Conservation (phyloP, 1,284 basidiomycete species). For the Caloboletus firmus region DNA sequence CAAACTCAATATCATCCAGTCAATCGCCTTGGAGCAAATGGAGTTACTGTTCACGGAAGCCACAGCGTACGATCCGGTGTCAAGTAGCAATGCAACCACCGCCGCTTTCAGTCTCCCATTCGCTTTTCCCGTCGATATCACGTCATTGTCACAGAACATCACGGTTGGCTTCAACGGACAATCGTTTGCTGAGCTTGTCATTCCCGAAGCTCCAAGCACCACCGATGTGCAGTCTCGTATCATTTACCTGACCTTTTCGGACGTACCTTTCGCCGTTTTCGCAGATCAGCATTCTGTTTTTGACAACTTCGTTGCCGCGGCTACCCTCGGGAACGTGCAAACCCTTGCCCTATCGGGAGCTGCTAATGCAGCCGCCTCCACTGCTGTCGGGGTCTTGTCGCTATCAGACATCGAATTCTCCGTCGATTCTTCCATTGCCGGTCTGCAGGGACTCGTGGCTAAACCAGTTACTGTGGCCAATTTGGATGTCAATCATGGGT, state of each 20-base stretch:
- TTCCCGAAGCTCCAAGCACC: constrained; percentile 59
- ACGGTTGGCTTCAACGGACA: constrained; percentile 54
- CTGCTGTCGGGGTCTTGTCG: constrained; percentile 71
- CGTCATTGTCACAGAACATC: constrained; percentile 61
- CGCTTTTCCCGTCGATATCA: constrained; percentile 69
- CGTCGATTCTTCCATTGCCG: constrained; percentile 61
- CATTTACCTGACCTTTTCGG: constrained; percentile 61
- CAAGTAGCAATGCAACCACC: constrained; percentile 60
- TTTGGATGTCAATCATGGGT: constrained; percentile 73
- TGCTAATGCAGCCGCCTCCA: constrained; percentile 62
- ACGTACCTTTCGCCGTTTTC: constrained; percentile 63
- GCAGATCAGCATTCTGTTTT: constrained; percentile 55
- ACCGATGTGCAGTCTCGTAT: constrained; percentile 67
- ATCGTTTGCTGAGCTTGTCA: constrained; percentile 60
- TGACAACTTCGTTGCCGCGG: constrained; percentile 66
- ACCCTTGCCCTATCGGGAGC: constrained; percentile 58
- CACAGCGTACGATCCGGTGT: constrained; percentile 57
- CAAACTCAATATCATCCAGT: constrained; percentile 62
- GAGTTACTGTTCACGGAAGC: constrained; percentile 59
- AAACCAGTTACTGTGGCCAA: constrained; percentile 58
- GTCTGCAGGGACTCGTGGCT: constrained; percentile 67
- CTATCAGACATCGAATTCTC: constrained; percentile 62
- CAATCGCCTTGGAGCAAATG: constrained; percentile 64
- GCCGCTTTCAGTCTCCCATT: constrained; percentile 72
- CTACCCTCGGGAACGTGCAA: constrained; percentile 52